Evolutionary conservation across 805 yeast species (phyloP), one percentile per base, ranked within the genome.

Genomic region (Myxozyma kluyveri): DNA sequence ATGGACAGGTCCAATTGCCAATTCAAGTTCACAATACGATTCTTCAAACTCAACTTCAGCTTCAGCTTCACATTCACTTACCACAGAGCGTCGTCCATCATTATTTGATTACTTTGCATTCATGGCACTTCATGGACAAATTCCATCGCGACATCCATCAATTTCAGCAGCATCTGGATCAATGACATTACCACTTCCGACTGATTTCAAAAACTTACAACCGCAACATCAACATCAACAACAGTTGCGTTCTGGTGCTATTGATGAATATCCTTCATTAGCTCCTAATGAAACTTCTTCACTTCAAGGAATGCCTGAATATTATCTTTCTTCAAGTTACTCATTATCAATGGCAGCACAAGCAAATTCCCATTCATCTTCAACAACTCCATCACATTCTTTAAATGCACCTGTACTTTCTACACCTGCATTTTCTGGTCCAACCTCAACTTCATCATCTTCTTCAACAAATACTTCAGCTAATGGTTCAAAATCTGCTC

Each of bases 81-180:
- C 26, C 26, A 21, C 43, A 17, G 49, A 45, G 43, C 45, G 50
- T 26, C 48, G 50, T 29, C 33, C 33, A 9, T 29, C 33, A 9
- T 9, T 29, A 14, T 14, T 29, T 29, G 33, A 29, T 14, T 29
- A 29, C 33, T 9, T 29, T 14, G 33, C 33, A 29, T 29, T 29
- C 14, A 29, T 29, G 33, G 14, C 33, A 14, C 14, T 29, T 9
- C 33, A 29, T 29, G 33, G 33, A 9, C 33, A 29, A 14, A 29
- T 29, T 9, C 9, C 12, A 9, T 29, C 33, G 12, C 9, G 33
- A 14, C 33, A 29, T 14, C 14, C 33, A 14, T 29, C 33, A 14
- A 9, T 29, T 29, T 29, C 33, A 29, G 33, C 33, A 9, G 33
- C 12, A n/a, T n/a, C n/a, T 29, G 33, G 33, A 9, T 14, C 9